Conservation (phyloP, 345 rosid species). For the Ceriops zippeliana region DNA sequence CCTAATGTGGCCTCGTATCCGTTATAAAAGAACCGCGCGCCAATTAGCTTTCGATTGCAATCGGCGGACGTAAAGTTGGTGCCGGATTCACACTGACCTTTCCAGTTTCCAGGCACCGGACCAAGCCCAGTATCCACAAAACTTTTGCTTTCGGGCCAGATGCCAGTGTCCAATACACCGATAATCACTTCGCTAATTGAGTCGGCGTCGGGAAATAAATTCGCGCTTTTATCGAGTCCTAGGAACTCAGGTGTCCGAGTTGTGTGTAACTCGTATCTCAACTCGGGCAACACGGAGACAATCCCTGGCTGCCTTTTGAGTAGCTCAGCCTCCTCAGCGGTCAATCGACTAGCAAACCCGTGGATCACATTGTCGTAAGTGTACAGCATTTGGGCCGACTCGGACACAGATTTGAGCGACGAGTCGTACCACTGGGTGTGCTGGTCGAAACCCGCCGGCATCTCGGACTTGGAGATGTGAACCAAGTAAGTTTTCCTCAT, state of each 20-base stretch:
- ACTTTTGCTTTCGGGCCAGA: constrained; percentile 41
- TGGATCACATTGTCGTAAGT: constrained; percentile 26
- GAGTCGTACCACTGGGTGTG: constrained; percentile 32
- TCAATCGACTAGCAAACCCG: constrained; percentile 25
- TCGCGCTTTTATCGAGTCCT: constrained; percentile 27
- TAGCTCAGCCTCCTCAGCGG: constrained; percentile 19
- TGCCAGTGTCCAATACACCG: constrained; percentile 40
- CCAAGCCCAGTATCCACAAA: constrained; percentile 33
- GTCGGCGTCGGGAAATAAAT: constrained; percentile 25
- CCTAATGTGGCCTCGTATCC: constrained; percentile 42
- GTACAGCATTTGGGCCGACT: constrained; percentile 24
- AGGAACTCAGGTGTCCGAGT: constrained; percentile 43
- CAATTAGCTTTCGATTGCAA: constrained; percentile 29
- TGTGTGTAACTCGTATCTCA: constrained; percentile 34
- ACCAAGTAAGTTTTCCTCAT: constrained; percentile 66
- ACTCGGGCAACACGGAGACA: constrained; percentile 36
- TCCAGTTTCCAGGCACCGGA: constrained; percentile 28
- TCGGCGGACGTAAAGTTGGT: constrained; percentile 18
- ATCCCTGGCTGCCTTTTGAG: constrained; percentile 43
- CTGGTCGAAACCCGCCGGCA: constrained; percentile 57
- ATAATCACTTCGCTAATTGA: constrained; percentile 27
- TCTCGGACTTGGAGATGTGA: constrained; percentile 70
- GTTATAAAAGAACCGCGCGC: constrained; percentile 30
- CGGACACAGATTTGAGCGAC: constrained; percentile 26
- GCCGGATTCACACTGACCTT: constrained; percentile 27